These are phyloP conservation scores for Penicillium italicum DNA, from an alignment of 2,329 filamentous ascomycete species.

Conservation along the genomic window DNA sequence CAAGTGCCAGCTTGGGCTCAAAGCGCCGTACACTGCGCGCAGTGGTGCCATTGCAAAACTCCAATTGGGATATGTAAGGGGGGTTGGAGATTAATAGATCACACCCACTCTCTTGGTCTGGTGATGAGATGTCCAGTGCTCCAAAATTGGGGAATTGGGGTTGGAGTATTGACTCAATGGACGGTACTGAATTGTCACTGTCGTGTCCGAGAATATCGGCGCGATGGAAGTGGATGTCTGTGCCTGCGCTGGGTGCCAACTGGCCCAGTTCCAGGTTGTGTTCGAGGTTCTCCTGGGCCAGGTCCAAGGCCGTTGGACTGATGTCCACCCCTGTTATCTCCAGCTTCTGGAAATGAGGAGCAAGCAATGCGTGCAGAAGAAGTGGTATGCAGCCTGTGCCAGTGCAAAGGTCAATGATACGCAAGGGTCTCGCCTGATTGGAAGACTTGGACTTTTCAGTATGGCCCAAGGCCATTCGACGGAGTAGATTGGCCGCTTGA, in stretches of 20 bases:
- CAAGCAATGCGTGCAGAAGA: slow-evolving; percentile 63
- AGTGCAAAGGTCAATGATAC: slow-evolving; percentile 80
- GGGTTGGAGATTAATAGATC: slow-evolving; percentile 84
- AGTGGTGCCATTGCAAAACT: slow-evolving; percentile 59
- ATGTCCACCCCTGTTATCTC: slow-evolving; percentile 70
- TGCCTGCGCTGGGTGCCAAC: slow-evolving; percentile 25
- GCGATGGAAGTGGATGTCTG: slow-evolving; percentile 46
- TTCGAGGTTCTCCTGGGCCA: slow-evolving; percentile 63
- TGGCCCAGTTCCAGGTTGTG: slow-evolving; percentile 45
- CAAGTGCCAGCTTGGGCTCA: slow-evolving; percentile 77
- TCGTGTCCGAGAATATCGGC: slow-evolving; percentile 42
- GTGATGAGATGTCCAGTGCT: not conserved
- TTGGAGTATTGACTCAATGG: slow-evolving; percentile 16
- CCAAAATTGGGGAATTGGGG: not conserved
- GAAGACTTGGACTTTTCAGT: not conserved
- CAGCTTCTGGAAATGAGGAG: slow-evolving; percentile 40
- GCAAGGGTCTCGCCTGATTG: slow-evolving; percentile 40
- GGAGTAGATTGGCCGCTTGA: slow-evolving; percentile 51
- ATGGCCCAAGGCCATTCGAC: slow-evolving; percentile 11
- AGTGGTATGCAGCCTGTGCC: slow-evolving; percentile 89
- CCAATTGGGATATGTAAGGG: slow-evolving; percentile 73
- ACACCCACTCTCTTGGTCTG: slow-evolving; percentile 20
- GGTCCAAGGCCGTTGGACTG: slow-evolving; percentile 59
- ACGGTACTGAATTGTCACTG: not conserved
- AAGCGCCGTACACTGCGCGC: slow-evolving; percentile 71